Base-by-base conservation (phyloP, 148 eudicot species). In the Vaccinium darrowii region DNA sequence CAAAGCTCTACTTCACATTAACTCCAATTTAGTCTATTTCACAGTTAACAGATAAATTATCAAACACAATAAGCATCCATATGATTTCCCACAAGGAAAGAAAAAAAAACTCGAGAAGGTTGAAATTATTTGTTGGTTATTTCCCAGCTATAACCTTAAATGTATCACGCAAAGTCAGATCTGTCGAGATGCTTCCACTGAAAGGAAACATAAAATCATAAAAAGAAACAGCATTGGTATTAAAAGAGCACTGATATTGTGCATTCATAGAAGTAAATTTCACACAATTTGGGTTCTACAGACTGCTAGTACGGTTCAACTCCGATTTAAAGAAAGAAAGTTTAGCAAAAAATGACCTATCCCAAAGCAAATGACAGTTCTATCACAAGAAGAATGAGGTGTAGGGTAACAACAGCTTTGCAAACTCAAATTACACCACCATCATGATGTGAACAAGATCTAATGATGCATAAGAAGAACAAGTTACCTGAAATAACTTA, bases 401-500 rank as follows among this genome's bases (percentile, higher is more conserved):
- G 16, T 50, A 77, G 2, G 0, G 4, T 58, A 57, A 33, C 23
- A 33, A 52, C 67, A 8, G 0, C 18, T 62, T 62, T 27, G 15
- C 58, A 67, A 13, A 69, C 84, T 39, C 13, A 63, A 63, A 81
- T 23, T 23, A 69, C 33, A 16, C 14, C 18, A 14, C 25, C 33
- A 51, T 69, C 63, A 65, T 65, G 39, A 14, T 8, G 53, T 23
- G 84, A 25, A 14, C 43, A 51, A 47, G 30, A 83, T 13, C 80
- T 52, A 27, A 58, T 54, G 18, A 63, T 65, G 79, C 85, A 69
- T 2, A 53, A 77, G 76, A 56, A 49, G 76, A 56, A 49, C 54
- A 79, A 84, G 18, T 81, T 87, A 97, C 99, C 95, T 97, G 99
- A 84, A 90, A 92, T 85, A 97, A 85, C 87, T 95, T 97, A 63